phyloP scores from a whole-genome alignment of 805 yeast genomes.

The Kodamaea hsintzibuensis region DNA sequence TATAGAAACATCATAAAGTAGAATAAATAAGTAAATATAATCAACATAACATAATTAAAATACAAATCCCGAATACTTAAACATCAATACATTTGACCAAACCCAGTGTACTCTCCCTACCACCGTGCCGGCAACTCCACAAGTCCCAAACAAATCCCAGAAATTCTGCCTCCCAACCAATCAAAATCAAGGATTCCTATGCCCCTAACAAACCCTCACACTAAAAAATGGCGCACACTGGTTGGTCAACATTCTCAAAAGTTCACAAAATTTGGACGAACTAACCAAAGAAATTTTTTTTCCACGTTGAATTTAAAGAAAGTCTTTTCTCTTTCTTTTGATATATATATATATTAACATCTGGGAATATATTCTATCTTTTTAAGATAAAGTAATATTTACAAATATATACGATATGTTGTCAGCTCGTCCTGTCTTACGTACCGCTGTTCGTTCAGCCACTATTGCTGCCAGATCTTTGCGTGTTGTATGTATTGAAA shows the following conservation, averaged over 20 bases:
- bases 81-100: too few species aligned
- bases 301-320: conserved; percentile 11
- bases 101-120: not conserved
- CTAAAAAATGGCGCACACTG: conserved; percentile 11
- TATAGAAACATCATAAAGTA: too few species aligned
- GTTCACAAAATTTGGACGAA: conserved; percentile 5
- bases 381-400: conserved; percentile 13
- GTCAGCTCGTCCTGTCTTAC: conserved; percentile 82
- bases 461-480: conserved; percentile 34
- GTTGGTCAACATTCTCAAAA: conserved; percentile 10
- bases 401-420: conserved; percentile 51
- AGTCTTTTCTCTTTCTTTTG: conserved; percentile 11
- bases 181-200: conserved; percentile 10
- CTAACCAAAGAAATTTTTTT: conserved; percentile 10
- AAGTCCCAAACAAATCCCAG: too few species aligned
- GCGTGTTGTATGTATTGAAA: conserved; percentile 28
- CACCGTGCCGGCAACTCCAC: too few species aligned
- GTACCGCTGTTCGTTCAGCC: conserved; percentile 82
- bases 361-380: conserved; percentile 18
- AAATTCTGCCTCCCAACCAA: conserved; percentile 9
- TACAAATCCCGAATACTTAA: too few species aligned
- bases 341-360: conserved; percentile 7
- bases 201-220: not conserved
- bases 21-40: too few species aligned
- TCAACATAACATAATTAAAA: too few species aligned